Evolutionary conservation across 768 basidiomycete species (phyloP), one percentile per base, ranked within the genome.

Genomic region (Clitopilus hobsonii): DNA sequence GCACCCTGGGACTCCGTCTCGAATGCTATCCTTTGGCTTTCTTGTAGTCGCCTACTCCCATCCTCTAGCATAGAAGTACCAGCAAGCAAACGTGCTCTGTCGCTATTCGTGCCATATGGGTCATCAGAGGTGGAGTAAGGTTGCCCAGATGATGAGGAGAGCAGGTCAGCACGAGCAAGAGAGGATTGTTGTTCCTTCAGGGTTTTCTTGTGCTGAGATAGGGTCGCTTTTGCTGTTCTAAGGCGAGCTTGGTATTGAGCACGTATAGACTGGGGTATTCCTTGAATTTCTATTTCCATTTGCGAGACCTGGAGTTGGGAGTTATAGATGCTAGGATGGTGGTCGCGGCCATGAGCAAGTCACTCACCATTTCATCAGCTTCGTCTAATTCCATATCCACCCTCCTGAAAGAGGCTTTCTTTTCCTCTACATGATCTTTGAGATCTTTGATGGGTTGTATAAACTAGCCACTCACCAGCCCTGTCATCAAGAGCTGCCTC

Each of bases 271-370:
- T 91, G 86, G 0, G 94, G 94, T 66, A 98, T 94, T 10, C 92
- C 90, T 63, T 94, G 94, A 6, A 96, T 87, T 74, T 99, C 97
- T 55, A 99, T 89, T 74, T 98, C 96, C 96, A 99, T 97, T 82
- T 99, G 97, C 48, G 94, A 94, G 60, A 98, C 82, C 96, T 98
- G 3, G 20, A 18, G 32, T 45, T 27, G 50, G 28, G 27, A 45
- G 57, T 58, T 22, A n/a, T n/a, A n/a, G n/a, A n/a, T n/a, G n/a
- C n/a, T n/a, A n/a, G n/a, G n/a, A n/a, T n/a, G n/a, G n/a, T n/a
- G n/a, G n/a, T n/a, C n/a, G n/a, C n/a, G n/a, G n/a, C n/a, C n/a
- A n/a, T n/a, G n/a, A n/a, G n/a, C n/a, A n/a, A n/a, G n/a, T n/a
- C n/a, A n/a, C n/a, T 49, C 63, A 89, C 95, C 83, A 98, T 94